Evolutionary conservation across 495 filamentous ascomycete species (phyloP).

Genomic region (Hypoxylon cercidicola): DNA sequence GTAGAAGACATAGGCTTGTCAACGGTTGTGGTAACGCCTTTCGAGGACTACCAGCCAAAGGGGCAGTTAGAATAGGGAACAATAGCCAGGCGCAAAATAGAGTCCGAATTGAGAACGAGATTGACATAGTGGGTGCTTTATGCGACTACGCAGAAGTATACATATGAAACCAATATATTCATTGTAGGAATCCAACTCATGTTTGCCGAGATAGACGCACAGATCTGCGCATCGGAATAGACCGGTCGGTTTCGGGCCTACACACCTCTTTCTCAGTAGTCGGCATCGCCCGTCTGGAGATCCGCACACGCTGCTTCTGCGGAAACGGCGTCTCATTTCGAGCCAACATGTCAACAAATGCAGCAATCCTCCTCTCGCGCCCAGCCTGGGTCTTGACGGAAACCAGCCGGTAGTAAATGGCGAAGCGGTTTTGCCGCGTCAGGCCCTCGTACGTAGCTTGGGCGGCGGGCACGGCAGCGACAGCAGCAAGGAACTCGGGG

Average conservation of each 20-base stretch:
- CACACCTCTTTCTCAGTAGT: neutral
- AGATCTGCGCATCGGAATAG: conserved; percentile 10
- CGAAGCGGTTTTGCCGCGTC: conserved; percentile 36
- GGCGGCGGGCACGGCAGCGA: conserved; percentile 30
- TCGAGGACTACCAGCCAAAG: too few relatives aligned
- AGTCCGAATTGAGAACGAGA: too few relatives aligned
- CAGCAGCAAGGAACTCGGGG: conserved; percentile 33
- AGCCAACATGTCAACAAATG: conserved; percentile 42
- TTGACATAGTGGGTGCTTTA: too few relatives aligned
- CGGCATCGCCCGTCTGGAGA: neutral
- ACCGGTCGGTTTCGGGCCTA: neutral
- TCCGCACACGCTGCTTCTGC: conserved; percentile 17
- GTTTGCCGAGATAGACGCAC: conserved; percentile 7
- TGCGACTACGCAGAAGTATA: too few relatives aligned
- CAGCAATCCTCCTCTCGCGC: conserved; percentile 33
- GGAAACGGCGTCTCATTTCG: conserved; percentile 29
- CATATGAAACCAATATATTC: neutral
- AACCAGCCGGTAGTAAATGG: conserved; percentile 38
- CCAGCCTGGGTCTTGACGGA: conserved; percentile 41
- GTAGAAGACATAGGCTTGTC: too few relatives aligned
- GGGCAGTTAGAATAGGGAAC: too few relatives aligned
- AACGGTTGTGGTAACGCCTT: too few relatives aligned
- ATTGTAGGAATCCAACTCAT: neutral
- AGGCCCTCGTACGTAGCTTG: conserved; percentile 26
- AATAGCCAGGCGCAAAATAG: too few relatives aligned